phyloP scores from a whole-genome alignment of 345 rosid genomes.

The Isatis tinctoria region DNA sequence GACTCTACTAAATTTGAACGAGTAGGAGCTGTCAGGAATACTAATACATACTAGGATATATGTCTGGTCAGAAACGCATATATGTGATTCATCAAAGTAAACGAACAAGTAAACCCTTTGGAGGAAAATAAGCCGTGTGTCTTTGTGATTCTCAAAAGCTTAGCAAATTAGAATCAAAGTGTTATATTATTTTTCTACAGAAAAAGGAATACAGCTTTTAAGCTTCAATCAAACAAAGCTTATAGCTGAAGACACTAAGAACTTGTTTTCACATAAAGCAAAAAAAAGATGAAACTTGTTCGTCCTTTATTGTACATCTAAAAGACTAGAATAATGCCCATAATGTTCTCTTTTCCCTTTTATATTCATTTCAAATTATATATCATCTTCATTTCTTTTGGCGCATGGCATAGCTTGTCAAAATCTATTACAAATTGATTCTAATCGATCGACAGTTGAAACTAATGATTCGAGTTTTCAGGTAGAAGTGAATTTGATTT shows the following conservation, averaged over 20 bases:
- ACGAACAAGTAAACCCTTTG: slow-evolving; percentile 14
- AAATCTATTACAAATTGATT: slow-evolving; percentile 14
- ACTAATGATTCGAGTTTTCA: not conserved
- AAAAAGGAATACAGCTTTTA: slow-evolving; percentile 35
- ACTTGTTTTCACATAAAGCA: slow-evolving; percentile 18
- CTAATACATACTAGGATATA: not conserved
- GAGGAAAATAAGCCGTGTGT: slow-evolving; percentile 29
- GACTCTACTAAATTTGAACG: not conserved
- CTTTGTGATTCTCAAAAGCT: slow-evolving; percentile 23
- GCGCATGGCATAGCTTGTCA: slow-evolving; percentile 25
- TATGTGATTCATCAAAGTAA: slow-evolving; percentile 17
- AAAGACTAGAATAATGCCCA: slow-evolving; percentile 23
- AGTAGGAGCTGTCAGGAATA: not conserved
- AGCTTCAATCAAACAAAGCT: slow-evolving; percentile 32
- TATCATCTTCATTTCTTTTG: slow-evolving; percentile 15
- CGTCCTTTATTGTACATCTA: slow-evolving; percentile 37
- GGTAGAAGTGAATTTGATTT: slow-evolving; percentile 4
- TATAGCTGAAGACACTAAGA: slow-evolving; percentile 28
- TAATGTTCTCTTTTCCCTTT: slow-evolving; percentile 29
- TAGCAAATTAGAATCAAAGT: slow-evolving; percentile 14
- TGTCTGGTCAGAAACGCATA: slow-evolving; percentile 1
- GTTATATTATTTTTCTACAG: not conserved
- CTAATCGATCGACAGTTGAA: slow-evolving; percentile 12
- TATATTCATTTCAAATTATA: slow-evolving; percentile 22
- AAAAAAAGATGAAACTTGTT: slow-evolving; percentile 30